Evolutionary conservation across 2,329 filamentous ascomycete genomes (phyloP).

Genomic region (Dactylella cylindrospora): DNA sequence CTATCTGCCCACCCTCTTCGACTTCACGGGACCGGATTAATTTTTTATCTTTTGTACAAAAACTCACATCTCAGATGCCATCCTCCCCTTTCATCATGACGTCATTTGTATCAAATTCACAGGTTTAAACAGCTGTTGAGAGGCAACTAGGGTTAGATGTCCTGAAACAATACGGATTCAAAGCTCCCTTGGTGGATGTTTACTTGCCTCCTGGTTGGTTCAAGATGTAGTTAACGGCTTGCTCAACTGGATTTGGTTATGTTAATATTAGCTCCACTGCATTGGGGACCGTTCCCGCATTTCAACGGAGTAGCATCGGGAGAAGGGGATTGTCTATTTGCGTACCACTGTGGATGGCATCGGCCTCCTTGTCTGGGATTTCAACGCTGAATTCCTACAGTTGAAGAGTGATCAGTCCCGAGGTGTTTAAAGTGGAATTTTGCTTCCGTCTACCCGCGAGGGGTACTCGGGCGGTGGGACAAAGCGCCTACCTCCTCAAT

Average conservation of each 20-base stretch:
- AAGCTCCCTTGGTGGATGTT: no score
- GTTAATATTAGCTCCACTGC: constrained; percentile 47
- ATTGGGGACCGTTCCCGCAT: background rate
- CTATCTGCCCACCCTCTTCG: no score
- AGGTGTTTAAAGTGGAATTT: no score
- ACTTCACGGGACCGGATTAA: background rate
- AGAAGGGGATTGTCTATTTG: constrained; percentile 44
- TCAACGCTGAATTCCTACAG: constrained; percentile 80
- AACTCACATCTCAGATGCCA: background rate
- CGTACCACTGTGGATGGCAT: constrained; percentile 90
- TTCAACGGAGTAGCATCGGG: background rate
- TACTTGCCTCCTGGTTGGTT: constrained; percentile 86
- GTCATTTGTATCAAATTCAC: no score
- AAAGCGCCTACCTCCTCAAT: constrained; percentile 84
- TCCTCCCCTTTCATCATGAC: background rate
- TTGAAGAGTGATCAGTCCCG: no score
- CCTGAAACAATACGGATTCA: constrained; percentile 36
- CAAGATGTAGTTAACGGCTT: constrained; percentile 92
- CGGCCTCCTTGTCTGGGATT: constrained; percentile 96
- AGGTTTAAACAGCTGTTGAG: constrained; percentile 50
- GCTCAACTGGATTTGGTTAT: constrained; percentile 66
- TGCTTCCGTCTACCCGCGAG: background rate
- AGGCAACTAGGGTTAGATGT: constrained; percentile 47
- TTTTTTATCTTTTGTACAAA: constrained; percentile 3
- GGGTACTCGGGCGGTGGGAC: no score